phyloP scores from a whole-genome alignment of 2,329 filamentous ascomycete genomes.

The Aspergillus neoniger region DNA sequence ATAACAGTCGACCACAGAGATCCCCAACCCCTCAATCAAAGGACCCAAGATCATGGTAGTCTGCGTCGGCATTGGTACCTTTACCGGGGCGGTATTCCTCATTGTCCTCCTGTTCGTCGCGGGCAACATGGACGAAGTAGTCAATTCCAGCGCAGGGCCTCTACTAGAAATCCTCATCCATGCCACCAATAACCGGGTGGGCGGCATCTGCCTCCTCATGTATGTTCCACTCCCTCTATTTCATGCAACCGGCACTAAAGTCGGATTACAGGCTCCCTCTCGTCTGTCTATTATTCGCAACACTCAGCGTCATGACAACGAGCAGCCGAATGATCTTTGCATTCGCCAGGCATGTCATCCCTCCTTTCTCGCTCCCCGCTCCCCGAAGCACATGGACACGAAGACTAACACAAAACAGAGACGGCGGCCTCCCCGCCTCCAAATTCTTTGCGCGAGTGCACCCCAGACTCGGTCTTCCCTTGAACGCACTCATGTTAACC shows the following conservation, averaged over 20 bases:
- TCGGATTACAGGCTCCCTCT: conserved; percentile 28
- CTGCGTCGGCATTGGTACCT: conserved; percentile 63
- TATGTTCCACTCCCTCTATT: conserved; percentile 19
- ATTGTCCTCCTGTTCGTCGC: conserved; percentile 65
- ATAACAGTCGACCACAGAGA: conserved; percentile 27
- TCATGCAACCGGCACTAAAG: background rate
- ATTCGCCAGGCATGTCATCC: conserved; percentile 26
- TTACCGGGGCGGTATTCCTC: conserved; percentile 64
- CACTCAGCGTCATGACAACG: conserved; percentile 34
- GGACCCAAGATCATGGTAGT: conserved; percentile 67
- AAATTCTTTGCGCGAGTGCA: conserved; percentile 63
- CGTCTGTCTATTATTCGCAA: conserved; percentile 32
- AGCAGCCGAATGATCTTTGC: conserved; percentile 37
- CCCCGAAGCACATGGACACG: background rate
- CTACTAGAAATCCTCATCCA: conserved; percentile 63
- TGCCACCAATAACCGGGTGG: conserved; percentile 62
- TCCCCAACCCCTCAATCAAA: conserved; percentile 49
- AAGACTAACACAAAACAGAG: conserved; percentile 39
- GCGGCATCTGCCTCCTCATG: conserved; percentile 65
- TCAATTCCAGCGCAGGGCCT: conserved; percentile 58
- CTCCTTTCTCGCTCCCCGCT: too few species aligned
- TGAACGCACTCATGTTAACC: conserved; percentile 66
- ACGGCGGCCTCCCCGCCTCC: conserved; percentile 66
- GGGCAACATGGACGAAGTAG: conserved; percentile 58
- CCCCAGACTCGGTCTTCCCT: conserved; percentile 60